Conservation (phyloP, 2,329 filamentous ascomycete genomes). For the Cladorrhinum sp. region DNA sequence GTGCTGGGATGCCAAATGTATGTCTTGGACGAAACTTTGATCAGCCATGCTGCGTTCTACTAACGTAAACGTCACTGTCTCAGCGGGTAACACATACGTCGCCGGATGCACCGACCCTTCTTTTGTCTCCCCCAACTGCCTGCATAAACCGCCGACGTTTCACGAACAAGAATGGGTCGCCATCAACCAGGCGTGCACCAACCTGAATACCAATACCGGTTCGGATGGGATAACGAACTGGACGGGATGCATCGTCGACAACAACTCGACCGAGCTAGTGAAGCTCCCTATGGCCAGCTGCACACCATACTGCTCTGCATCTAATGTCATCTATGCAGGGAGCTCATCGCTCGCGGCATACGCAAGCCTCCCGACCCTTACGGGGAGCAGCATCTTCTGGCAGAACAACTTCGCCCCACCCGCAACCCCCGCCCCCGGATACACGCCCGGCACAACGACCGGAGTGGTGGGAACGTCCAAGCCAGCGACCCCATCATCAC, state of each 20-base stretch:
- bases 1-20: constrained; percentile 16
- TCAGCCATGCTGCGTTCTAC: background rate
- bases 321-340: constrained; percentile 16
- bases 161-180: constrained; percentile 20
- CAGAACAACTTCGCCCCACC: constrained; percentile 15
- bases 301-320: constrained; percentile 18
- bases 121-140: constrained; percentile 18
- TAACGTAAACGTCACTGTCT: background rate
- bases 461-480: constrained; percentile 6
- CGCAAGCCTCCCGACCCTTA: constrained; percentile 14
- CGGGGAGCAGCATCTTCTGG: constrained; percentile 20
- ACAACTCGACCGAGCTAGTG: constrained; percentile 15
- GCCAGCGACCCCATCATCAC: background rate
- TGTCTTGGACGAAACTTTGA: background rate
- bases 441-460: constrained; percentile 10
- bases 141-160: constrained; percentile 11
- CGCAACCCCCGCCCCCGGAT: constrained; percentile 11
- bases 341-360: constrained; percentile 16
- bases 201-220: constrained; percentile 10
- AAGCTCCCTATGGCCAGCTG: constrained; percentile 18
- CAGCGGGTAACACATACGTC: constrained; percentile 19
- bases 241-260: constrained; percentile 16
- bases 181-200: constrained; percentile 20
- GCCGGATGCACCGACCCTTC: constrained; percentile 22
- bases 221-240: constrained; percentile 10